A percentile compares a stretch with the other conserved stretches of the same genome.
These are phyloP conservation scores for Phytophthora capsici DNA, from an alignment of 352 stramenopile species.

Conservation along the genomic window DNA sequence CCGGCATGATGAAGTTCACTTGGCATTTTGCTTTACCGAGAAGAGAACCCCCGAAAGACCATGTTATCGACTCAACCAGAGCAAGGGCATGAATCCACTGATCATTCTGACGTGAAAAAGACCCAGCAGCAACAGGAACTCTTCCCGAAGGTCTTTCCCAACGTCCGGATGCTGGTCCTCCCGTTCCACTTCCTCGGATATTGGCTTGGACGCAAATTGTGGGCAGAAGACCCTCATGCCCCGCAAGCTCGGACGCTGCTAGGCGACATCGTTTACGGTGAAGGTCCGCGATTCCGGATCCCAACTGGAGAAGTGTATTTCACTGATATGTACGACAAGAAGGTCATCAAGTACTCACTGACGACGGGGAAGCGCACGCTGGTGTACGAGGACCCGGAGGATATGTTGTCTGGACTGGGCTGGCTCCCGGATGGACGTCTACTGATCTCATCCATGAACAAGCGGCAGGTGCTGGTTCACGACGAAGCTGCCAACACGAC, in stretches of 20 bases:
- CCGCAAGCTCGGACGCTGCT: slow-evolving; percentile 29
- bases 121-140: slow-evolving; percentile 21
- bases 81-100: slow-evolving; percentile 5
- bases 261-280: slow-evolving; percentile 52
- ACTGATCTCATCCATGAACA: slow-evolving; percentile 67
- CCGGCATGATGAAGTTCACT: slow-evolving; percentile 9
- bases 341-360: slow-evolving; percentile 69
- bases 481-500: slow-evolving; percentile 39
- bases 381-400: slow-evolving; percentile 51
- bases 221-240: slow-evolving; percentile 18
- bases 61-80: slow-evolving; percentile 11
- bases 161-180: slow-evolving; percentile 39
- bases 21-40: slow-evolving; percentile 10
- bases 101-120: slow-evolving; percentile 6
- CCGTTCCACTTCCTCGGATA: slow-evolving; percentile 42
- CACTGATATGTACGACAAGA: slow-evolving; percentile 65
- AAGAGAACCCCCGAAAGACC: not conserved
- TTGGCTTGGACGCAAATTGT: slow-evolving; percentile 39
- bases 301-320: slow-evolving; percentile 67
- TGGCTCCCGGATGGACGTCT: slow-evolving; percentile 69
- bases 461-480: slow-evolving; percentile 49
- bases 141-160: slow-evolving; percentile 39
- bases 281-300: slow-evolving; percentile 65
- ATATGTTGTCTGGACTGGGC: slow-evolving; percentile 63
- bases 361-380: slow-evolving; percentile 37